These are phyloP conservation scores for Kickxella alabastrina DNA, from an alignment of 192 early-diverging fungal species.

Conservation along the genomic window DNA sequence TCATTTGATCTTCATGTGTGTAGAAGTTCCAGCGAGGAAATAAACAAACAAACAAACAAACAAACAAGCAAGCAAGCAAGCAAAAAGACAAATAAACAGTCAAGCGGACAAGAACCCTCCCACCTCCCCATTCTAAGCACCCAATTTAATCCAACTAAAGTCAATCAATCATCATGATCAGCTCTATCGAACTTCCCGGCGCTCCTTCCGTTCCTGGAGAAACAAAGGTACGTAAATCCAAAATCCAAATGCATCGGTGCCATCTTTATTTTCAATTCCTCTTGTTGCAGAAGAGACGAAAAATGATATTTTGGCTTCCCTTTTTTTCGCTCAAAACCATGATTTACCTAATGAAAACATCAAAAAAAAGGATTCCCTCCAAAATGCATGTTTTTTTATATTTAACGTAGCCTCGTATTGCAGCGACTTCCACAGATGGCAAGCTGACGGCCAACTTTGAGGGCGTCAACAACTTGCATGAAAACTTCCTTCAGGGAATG, in stretches of 20 bases:
- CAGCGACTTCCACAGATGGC: slow-evolving; percentile 22
- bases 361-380: too few relatives aligned
- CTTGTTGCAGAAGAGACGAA: background rate
- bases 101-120: too few relatives aligned
- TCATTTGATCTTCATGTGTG: too few relatives aligned
- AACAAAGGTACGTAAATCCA: slow-evolving; percentile 20
- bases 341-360: background rate
- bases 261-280: background rate
- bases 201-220: slow-evolving; percentile 29
- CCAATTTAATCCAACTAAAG: background rate
- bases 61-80: too few relatives aligned
- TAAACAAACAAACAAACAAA: too few relatives aligned
- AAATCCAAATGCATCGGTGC: background rate
- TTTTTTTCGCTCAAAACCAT: background rate
- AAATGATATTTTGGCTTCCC: too few relatives aligned
- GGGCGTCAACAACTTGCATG: slow-evolving; percentile 47
- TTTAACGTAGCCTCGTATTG: slow-evolving; percentile 36
- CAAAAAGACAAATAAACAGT: too few relatives aligned
- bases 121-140: too few relatives aligned
- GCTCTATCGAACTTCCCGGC: slow-evolving; percentile 38
- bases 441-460: slow-evolving; percentile 22
- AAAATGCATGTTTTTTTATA: too few relatives aligned
- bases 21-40: too few relatives aligned
- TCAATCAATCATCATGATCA: background rate
- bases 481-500: slow-evolving; percentile 46